Conservation (phyloP, 805 yeast genomes). For the Groenewaldozyma tartarivorans region DNA sequence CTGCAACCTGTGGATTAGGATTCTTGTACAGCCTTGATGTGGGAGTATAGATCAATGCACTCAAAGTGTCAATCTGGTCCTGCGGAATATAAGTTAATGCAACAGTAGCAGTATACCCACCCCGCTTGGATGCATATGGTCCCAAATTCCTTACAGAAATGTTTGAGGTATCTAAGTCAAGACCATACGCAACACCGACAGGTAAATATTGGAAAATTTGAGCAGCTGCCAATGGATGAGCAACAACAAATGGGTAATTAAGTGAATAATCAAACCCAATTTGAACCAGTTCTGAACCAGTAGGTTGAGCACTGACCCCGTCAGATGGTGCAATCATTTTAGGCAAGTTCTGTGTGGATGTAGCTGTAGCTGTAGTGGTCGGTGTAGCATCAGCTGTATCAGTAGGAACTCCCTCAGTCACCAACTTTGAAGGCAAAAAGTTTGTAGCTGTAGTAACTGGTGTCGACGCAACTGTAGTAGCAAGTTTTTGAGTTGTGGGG, state of each 20-base stretch:
- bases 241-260: conserved; percentile 77
- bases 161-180: conserved; percentile 31
- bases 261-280: conserved; percentile 71
- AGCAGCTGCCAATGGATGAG: conserved; percentile 65
- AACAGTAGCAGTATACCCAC: conserved; percentile 68
- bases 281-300: conserved; percentile 49
- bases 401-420: conserved; percentile 20
- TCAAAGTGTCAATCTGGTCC: conserved; percentile 39
- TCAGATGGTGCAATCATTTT: conserved; percentile 65
- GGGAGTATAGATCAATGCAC: conserved; percentile 38
- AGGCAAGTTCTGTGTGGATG: conserved; percentile 38
- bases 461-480: too few species aligned
- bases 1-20: conserved; percentile 42
- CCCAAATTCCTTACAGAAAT: conserved; percentile 59
- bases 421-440: conserved; percentile 18
- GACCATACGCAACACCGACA: conserved; percentile 55
- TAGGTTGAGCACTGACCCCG: conserved; percentile 33
- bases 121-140: conserved; percentile 55
- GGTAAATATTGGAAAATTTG: conserved; percentile 83
- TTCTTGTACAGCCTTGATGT: conserved; percentile 48
- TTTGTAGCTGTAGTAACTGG: conserved; percentile 6
- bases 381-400: conserved; percentile 9
- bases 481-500: too few species aligned
- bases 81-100: conserved; percentile 81
- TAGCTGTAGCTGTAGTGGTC: conserved; percentile 16